phyloP scores from a whole-genome alignment of 164 flowering plant genomes.

The Amborella trichopoda region DNA sequence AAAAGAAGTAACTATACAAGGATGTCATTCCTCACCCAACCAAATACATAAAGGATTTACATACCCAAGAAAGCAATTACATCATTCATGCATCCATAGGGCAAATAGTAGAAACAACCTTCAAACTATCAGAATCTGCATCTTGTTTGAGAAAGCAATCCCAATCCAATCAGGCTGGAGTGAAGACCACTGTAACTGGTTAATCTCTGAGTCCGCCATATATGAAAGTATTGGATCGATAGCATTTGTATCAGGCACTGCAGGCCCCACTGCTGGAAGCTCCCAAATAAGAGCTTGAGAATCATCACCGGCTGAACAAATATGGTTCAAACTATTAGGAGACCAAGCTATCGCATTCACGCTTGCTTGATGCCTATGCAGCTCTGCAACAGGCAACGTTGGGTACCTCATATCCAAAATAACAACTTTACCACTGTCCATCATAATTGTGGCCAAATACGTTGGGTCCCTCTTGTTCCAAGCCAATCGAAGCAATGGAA shows the following conservation, averaged over 20 bases:
- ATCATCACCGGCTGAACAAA: slow-evolving; percentile 83
- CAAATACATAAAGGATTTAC: too few species aligned
- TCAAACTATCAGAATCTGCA: slow-evolving; percentile 81
- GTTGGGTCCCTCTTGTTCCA: slow-evolving; percentile 94
- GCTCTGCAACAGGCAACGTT: slow-evolving; percentile 65
- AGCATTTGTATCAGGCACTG: slow-evolving; percentile 21
- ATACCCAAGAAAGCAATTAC: too few species aligned
- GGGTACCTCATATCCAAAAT: slow-evolving; percentile 74
- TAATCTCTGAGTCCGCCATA: slow-evolving; percentile 60
- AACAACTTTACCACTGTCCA: slow-evolving; percentile 73
- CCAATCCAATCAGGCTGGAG: slow-evolving; percentile 82
- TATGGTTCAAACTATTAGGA: slow-evolving; percentile 55
- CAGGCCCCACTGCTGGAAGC: slow-evolving; percentile 57
- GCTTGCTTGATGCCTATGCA: slow-evolving; percentile 64
- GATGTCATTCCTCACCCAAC: too few species aligned
- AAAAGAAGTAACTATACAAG: too few species aligned
- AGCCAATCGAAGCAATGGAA: slow-evolving; percentile 72
- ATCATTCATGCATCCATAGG: too few species aligned
- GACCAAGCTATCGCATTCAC: slow-evolving; percentile 92
- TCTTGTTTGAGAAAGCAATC: slow-evolving; percentile 52
- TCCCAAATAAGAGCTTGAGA: slow-evolving; percentile 84
- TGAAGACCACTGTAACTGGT: slow-evolving; percentile 81
- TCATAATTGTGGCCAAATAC: slow-evolving; percentile 56
- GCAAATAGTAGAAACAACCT: slow-evolving; percentile 10
- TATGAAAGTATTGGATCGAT: slow-evolving; percentile 68